Evolutionary conservation across 345 rosid genomes (phyloP), one percentile per base, ranked within the genome.

Genomic region (Atalantia buxifolia): DNA sequence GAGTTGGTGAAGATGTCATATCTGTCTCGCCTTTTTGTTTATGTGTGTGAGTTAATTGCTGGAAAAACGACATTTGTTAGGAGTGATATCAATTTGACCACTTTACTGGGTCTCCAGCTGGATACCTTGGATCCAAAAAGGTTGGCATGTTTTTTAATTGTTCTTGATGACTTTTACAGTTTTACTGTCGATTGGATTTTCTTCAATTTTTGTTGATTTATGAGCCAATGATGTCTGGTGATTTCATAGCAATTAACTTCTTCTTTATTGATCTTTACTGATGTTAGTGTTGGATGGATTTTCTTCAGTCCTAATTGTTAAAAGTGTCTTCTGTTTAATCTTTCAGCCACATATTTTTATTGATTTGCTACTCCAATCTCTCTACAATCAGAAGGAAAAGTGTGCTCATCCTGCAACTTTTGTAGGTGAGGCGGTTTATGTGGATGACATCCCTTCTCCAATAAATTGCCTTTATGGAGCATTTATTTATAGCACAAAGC

Each of bases 401-500:
- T 28, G 38, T 48, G 27, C 78, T 84, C 50, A 80, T 79, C 31
- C 53, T 70, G 76, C 70, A 36, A 22, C 69, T 85, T 72, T 12
- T 76, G 78, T 76, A 95, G 98, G 99, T 78, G 99, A 95, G 83
- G 97, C 99, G 64, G 92, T 95, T 63, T 95, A 73, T 76, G 97
- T 95, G 80, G 99, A 92, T 85, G 99, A 95, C 85, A 95, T 95
- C 65, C 94, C 98, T 38, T 88, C 97, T 62, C 96, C 92, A 50
- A 76, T 40, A 30, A 81, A 85, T 60, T 92, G 97, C 88, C 79
- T 95, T n/a, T 80, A 95, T 77, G 99, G 99, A 72, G 87, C 99
- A 70, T 90, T 93, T 84, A 75, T 95, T 65, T 89, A 86, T 82
- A 95, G 99, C 87, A 91, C 87, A 8, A 87, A 91, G 85, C 90